Conservation (phyloP, 495 filamentous ascomycete genomes). For the Tuber microsphaerosporum region DNA sequence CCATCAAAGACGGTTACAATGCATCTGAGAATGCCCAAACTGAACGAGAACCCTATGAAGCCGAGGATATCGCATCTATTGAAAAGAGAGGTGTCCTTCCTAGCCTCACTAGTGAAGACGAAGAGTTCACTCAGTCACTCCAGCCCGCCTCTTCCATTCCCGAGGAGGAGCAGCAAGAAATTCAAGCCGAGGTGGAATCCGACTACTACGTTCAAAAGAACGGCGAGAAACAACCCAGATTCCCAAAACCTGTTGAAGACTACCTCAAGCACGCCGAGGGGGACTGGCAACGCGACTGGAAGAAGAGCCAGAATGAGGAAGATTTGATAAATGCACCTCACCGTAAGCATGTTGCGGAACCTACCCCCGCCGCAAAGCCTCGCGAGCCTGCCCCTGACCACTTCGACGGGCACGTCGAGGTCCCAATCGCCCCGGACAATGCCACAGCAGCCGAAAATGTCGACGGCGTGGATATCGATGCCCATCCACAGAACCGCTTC, state of each 20-base stretch:
- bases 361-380: background rate
- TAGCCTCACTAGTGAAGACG: background rate
- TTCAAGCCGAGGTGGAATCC: background rate
- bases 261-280: background rate
- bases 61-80: background rate
- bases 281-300: background rate
- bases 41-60: background rate
- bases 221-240: background rate
- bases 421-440: background rate
- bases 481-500: background rate
- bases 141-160: background rate
- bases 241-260: background rate
- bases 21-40: background rate
- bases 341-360: background rate
- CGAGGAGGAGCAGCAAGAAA: background rate
- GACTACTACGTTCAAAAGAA: background rate
- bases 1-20: background rate
- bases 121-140: background rate
- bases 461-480: background rate
- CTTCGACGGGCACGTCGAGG: background rate
- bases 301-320: background rate
- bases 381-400: background rate
- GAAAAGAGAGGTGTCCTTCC: background rate
- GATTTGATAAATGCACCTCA: background rate
- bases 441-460: background rate